Base-by-base conservation (phyloP, 768 basidiomycete genomes). In the Naematelia aurantialba region DNA sequence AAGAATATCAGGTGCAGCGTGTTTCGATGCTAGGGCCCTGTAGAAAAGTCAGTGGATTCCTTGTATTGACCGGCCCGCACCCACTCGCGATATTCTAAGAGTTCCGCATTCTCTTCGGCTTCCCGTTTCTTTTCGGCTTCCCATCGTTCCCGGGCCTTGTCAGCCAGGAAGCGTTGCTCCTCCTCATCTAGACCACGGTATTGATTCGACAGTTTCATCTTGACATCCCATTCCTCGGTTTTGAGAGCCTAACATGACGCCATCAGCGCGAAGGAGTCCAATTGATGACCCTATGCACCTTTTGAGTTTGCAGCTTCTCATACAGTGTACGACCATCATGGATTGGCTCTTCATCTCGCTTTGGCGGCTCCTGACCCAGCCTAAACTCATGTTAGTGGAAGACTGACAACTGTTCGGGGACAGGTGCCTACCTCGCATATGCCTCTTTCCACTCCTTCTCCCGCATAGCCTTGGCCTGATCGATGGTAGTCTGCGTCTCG, bases 151-250 rank as follows among this genome's bases (percentile, higher is more conserved):
- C 56, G 70, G 52, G 61, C 76, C 64, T 47, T 72, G 44, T 73
- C 70, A 34, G 71, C 62, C 19, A 80, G 65, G 52, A 79, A 80
- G 1, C 63, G 52, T 45, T 76, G 62, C 65, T 80, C 79, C 42
- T 80, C 79, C 3, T 66, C 67, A 57, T 78, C 73, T n/a, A 80
- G 61, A 0, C 78, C 78, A 46, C 78, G 66, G 60, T 77, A 79
- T 46, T 80, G 79, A 57, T 80, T 80, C 42, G 69, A 68, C 60
- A 79, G 60, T 45, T 78, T 79, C 76, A 79, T 76, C 67, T 78
- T 77, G 47, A 73, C 73, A 53, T 79, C 79, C 74, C 77, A 78
- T 62, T 78, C 76, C 60, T 77, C 77, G n/a, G 68, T 75, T 58
- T 78, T 79, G 52, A 67, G 60, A 24, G 72, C 66, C 76, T 79